Base-by-base conservation (phyloP, 169 alveolate genomes). In the Plasmodium malariae region DNA sequence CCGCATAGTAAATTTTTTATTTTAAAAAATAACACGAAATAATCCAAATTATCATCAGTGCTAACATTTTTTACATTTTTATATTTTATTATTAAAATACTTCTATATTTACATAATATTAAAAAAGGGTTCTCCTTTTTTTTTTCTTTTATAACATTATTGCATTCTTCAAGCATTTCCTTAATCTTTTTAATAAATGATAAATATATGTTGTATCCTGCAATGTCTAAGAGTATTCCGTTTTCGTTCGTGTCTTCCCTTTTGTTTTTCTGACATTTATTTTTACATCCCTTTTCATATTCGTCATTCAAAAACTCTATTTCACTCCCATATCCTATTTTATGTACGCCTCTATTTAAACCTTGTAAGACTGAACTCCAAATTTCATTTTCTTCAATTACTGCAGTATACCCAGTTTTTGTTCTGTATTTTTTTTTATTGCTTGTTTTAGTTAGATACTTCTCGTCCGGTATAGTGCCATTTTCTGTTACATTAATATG, bases 51-150 rank as follows among this genome's bases (percentile, higher is more conserved):
- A 5, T 71, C 92, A 86, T 49, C 57, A 48, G 70, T 30, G 30
- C 48, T 45, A 7, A 70, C 24, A 62, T 51, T 45, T 49, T 7
- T 86, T 45, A 86, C 68, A 86, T 86, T 24, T 86, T 86, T 86
- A 63, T 86, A 86, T 70, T 86, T 86, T 86, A 86, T 71, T 70
- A 86, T 69, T 59, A 86, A 70, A 55, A 69, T 71, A 36, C 92
- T 86, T 70, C 92, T 69, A 86, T 86, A 86, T 69, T 86, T 86
- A 70, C 92, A 86, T 32, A 86, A 86, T 24, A 34, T 60, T 71
- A 86, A 86, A 60, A 86, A 86, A 21, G 92, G 92, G 12, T 86
- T 70, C 37, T 86, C 92, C 32, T 34, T 69, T 48, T 86, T 86
- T 65, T 86, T 86, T 62, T 86, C 54, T 34, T 70, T 86, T 70